Conservation (phyloP, 169 alveolate genomes). For the Plasmodium sp. region DNA sequence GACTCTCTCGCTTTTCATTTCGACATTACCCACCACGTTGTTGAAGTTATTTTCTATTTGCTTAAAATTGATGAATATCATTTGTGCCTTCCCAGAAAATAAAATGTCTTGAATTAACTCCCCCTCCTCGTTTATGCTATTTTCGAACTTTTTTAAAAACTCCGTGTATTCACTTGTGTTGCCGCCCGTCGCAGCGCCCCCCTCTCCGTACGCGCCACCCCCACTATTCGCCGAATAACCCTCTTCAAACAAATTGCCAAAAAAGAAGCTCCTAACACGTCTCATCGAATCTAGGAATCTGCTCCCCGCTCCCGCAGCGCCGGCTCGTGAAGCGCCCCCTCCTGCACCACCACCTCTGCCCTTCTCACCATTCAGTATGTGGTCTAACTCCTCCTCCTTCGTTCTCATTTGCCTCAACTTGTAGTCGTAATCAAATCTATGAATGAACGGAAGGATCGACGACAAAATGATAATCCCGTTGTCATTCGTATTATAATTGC, state of each 20-base stretch:
- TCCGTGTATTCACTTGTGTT: slow-evolving; percentile 64
- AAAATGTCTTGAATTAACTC: slow-evolving; percentile 64
- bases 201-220: not conserved
- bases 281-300: not conserved
- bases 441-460: slow-evolving; percentile 58
- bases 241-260: not conserved
- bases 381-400: slow-evolving; percentile 36
- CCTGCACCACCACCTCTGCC: not conserved
- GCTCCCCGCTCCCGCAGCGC: not conserved
- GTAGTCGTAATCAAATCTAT: slow-evolving; percentile 56
- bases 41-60: slow-evolving; percentile 61
- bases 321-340: too few species aligned
- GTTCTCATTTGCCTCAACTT: slow-evolving; percentile 38
- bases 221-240: not conserved
- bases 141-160: slow-evolving; percentile 64
- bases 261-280: not conserved
- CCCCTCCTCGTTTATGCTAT: slow-evolving; percentile 70
- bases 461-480: slow-evolving; percentile 66
- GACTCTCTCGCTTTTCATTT: slow-evolving; percentile 44
- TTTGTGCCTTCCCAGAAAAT: slow-evolving; percentile 64
- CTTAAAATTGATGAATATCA: slow-evolving; percentile 71
- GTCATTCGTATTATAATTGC: slow-evolving; percentile 68
- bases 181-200: not conserved
- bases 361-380: slow-evolving; percentile 31
- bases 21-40: slow-evolving; percentile 53